Evolutionary conservation across 2,329 filamentous ascomycete genomes (phyloP).

Genomic region (Phaeomoniella chlamydospora): DNA sequence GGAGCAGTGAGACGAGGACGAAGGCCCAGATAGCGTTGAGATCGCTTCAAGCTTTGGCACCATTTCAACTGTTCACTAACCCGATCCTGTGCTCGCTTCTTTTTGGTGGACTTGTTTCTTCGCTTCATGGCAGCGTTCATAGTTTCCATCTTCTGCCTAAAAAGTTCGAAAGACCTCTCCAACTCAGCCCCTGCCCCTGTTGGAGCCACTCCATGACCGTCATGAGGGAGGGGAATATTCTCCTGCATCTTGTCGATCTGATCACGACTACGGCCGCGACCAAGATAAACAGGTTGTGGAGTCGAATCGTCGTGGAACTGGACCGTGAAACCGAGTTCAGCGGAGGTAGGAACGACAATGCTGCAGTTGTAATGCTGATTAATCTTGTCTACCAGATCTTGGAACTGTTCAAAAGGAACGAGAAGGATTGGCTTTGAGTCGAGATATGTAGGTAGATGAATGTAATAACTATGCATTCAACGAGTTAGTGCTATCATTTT

Average conservation of each 20-base stretch:
- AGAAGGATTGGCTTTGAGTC: conserved; percentile 46
- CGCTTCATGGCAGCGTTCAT: conserved; percentile 35
- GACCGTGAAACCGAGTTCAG: conserved; percentile 42
- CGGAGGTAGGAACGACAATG: conserved; percentile 43
- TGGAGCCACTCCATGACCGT: conserved; percentile 11
- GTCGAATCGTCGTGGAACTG: conserved; percentile 46
- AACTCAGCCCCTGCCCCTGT: conserved; percentile 12
- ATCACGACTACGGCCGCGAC: conserved; percentile 34
- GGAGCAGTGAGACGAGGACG: conserved; percentile 20
- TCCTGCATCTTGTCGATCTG: conserved; percentile 22
- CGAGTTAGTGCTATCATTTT: neutral
- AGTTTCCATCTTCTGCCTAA: conserved; percentile 39
- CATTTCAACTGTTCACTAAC: conserved; percentile 36
- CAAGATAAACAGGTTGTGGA: conserved; percentile 54
- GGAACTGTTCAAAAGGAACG: conserved; percentile 52
- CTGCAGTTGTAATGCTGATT: conserved; percentile 40
- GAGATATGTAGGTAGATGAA: conserved; percentile 37
- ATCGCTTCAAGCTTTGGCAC: conserved; percentile 43
- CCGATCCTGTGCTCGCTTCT: conserved; percentile 34
- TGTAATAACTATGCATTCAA: conserved; percentile 43
- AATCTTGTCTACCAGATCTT: conserved; percentile 48
- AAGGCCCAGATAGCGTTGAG: conserved; percentile 59
- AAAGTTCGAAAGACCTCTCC: conserved; percentile 24
- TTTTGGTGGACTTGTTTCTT: conserved; percentile 31
- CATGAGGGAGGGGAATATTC: conserved; percentile 16